Base-by-base conservation (phyloP, 192 early-diverging fungal genomes). In the Entomortierella chlamydospora region DNA sequence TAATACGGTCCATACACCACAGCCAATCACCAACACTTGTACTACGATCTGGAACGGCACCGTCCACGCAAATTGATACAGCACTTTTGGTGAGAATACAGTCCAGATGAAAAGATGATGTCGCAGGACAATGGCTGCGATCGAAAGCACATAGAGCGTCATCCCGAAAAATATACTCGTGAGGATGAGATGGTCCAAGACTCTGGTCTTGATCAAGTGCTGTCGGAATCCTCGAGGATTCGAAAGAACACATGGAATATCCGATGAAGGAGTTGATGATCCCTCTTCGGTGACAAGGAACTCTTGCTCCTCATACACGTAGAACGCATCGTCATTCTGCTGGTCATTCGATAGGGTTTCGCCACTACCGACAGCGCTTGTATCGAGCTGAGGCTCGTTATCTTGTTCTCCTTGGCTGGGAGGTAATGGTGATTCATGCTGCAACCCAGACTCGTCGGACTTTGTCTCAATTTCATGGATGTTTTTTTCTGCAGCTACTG, bases 71-170 rank as follows among this genome's bases (percentile, higher is more conserved):
- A 90, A 82, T 70, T 93, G 92, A 70, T 92, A 94, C 56, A 94
- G 82, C 41, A 91, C 92, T 54, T 92, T 91, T 31, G 93, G 93
- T 57, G 93, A 94, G 69, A 94, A 94, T 8, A 94, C 93, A 0
- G 93, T 92, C 92, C 92, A 94, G 51, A 94, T 91, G 73, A 94
- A 94, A 37, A 93, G 72, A 55, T 94, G 93, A 22, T 89, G 84
- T 20, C 91, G 82, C 56, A 91, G 77, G 17, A 89, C 59, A 11
- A 88, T 88, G 8, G 92, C 90, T 2, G 90, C 87, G 4, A 91
- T 63, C 34, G 90, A 90, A 13, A 94, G 81, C 18, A 77, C 66
- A 33, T 87, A 68, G 30, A 92, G 67, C 41, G 85, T 66, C 7
- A 85, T 65, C 17, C 85, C 84, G 73, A 91, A 87, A 62, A 81